These are phyloP conservation scores for Mortierella sp. DNA, from an alignment of 371 early-diverging fungal genomes.

Conservation along the genomic window DNA sequence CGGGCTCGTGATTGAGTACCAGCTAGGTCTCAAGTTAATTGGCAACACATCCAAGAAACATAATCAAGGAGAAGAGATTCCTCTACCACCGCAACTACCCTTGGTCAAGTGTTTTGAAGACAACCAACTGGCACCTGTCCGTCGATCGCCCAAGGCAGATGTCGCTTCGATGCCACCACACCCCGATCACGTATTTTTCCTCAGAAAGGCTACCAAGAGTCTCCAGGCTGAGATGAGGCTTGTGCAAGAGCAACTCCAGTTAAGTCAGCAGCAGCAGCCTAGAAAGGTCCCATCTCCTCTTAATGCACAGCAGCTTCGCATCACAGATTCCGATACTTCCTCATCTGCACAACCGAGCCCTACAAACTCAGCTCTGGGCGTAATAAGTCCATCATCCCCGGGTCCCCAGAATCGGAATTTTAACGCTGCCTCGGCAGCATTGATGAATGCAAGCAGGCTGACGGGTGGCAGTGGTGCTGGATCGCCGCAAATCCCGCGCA, in stretches of 20 bases:
- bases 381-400: conserved; percentile 28
- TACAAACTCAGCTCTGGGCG: conserved; percentile 7
- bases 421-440: conserved; percentile 11
- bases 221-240: conserved; percentile 53
- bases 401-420: conserved; percentile 21
- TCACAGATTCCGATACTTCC: conserved; percentile 14
- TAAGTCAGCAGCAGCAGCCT: conserved; percentile 15
- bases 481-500: conserved; percentile 40
- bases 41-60: conserved; percentile 13
- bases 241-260: conserved; percentile 43
- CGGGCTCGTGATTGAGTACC: conserved; percentile 49
- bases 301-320: conserved; percentile 6
- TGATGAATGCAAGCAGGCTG: conserved; percentile 20
- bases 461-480: conserved; percentile 7
- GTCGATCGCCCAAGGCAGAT: conserved; percentile 52
- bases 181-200: conserved; percentile 46
- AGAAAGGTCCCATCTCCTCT: conserved; percentile 27
- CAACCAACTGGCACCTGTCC: conserved; percentile 34
- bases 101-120: conserved; percentile 42
- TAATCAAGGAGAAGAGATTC: conserved; percentile 35
- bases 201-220: conserved; percentile 54
- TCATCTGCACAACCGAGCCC: conserved; percentile 35
- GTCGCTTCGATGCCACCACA: conserved; percentile 53
- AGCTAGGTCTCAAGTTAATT: conserved; percentile 28
- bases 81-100: conserved; percentile 32